These are phyloP conservation scores for Tuber calosporum DNA, from an alignment of 495 filamentous ascomycete species.

Conservation along the genomic window DNA sequence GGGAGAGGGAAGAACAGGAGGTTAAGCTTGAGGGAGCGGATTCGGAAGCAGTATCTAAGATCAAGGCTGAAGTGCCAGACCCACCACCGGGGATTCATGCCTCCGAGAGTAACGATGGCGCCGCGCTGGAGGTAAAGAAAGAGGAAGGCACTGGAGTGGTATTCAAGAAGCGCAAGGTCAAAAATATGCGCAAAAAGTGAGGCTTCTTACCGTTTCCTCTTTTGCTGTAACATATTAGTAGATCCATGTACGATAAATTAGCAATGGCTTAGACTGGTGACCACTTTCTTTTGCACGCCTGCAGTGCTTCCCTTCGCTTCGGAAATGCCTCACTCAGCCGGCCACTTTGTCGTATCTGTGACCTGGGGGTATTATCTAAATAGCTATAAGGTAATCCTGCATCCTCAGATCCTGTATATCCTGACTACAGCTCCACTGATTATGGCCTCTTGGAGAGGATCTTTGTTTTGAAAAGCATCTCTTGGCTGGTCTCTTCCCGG, in stretches of 20 bases:
- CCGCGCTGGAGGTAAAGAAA: constrained; percentile 37
- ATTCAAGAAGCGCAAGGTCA: constrained; percentile 89
- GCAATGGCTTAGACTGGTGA: neutral
- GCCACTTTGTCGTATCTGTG: neutral
- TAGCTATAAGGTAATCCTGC: neutral
- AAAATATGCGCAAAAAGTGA: constrained; percentile 56
- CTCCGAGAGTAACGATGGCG: constrained; percentile 37
- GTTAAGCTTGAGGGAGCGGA: constrained; percentile 25
- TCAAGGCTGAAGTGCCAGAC: constrained; percentile 45
- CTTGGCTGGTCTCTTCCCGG: neutral
- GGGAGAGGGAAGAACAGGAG: constrained; percentile 9
- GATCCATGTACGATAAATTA: neutral
- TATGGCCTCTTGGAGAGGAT: neutral
- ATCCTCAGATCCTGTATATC: neutral
- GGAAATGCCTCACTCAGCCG: neutral
- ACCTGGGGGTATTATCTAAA: neutral
- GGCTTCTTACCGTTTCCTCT: neutral
- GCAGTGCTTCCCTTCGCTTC: neutral
- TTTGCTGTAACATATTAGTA: neutral
- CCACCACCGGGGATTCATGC: constrained; percentile 7
- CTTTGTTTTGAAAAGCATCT: neutral
- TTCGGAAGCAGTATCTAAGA: constrained; percentile 10
- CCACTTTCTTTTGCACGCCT: neutral
- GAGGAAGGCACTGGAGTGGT: constrained; percentile 49
- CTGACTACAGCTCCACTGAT: neutral